phyloP scores from a whole-genome alignment of 1,139 yeast genomes.

The Arxiozyma telluris region DNA sequence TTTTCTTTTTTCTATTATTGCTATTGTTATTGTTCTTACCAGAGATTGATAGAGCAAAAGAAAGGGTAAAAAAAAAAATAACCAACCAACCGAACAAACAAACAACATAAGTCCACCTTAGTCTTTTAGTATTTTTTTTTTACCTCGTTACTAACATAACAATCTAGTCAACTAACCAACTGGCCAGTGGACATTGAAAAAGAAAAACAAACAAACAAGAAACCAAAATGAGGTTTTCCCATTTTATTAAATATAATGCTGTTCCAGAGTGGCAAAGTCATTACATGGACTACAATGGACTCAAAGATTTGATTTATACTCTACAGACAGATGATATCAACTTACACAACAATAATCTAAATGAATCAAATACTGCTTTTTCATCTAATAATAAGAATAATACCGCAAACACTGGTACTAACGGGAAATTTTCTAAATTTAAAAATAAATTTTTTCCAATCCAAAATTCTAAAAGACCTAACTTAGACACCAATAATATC shows the following conservation, averaged over 20 bases:
- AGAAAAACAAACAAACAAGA: too few species aligned
- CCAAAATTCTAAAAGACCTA: background rate
- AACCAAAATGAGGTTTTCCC: conserved; percentile 64
- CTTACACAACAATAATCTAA: background rate
- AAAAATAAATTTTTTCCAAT: background rate
- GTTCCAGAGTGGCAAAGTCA: conserved; percentile 73
- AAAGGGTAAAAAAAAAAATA: too few species aligned
- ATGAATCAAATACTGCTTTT: background rate
- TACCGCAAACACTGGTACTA: conserved; percentile 4
- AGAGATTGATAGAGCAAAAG: too few species aligned
- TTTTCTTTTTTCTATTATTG: too few species aligned
- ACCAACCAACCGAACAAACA: too few species aligned
- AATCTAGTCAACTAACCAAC: background rate
- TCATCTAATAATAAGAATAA: background rate
- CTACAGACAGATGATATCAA: conserved; percentile 49
- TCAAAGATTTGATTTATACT: conserved; percentile 57
- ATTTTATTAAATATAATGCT: conserved; percentile 62
- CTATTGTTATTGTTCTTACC: too few species aligned
- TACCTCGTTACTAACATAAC: too few species aligned
- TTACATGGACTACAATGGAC: conserved; percentile 55
- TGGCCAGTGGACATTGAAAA: background rate
- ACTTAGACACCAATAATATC: too few species aligned
- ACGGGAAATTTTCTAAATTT: conserved; percentile 1
- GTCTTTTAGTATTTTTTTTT: too few species aligned
- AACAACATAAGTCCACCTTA: too few species aligned